Percentiles rank a stretch among this genome's conserved stretches.
Evolutionary conservation across 2,329 filamentous ascomycete genomes (phyloP).

Genomic region (Alternaria alternata): DNA sequence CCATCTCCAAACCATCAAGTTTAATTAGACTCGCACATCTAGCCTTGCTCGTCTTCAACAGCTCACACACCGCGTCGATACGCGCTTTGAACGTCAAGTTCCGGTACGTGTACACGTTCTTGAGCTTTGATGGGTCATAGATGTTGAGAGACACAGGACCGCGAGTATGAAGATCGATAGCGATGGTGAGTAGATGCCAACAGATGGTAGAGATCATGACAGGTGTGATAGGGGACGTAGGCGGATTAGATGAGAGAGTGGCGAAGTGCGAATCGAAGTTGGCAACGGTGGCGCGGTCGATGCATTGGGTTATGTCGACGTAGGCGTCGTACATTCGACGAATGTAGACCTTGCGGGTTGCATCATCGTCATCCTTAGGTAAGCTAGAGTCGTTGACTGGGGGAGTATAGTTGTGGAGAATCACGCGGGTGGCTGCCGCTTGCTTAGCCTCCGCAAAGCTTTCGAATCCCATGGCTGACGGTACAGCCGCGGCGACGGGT

Average conservation of each 20-base stretch:
- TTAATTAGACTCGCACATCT: slow-evolving; percentile 6
- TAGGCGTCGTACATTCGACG: slow-evolving; percentile 6
- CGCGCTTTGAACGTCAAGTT: not conserved
- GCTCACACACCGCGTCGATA: slow-evolving; percentile 4
- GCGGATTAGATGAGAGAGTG: not conserved
- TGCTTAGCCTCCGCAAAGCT: not conserved
- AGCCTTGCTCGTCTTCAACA: slow-evolving; percentile 10
- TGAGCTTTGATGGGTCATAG: not conserved
- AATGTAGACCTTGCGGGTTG: not conserved
- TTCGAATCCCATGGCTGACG: not conserved
- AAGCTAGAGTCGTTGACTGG: slow-evolving; percentile 3
- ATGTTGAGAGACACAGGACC: slow-evolving; percentile 10
- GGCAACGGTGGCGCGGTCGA: slow-evolving; percentile 1
- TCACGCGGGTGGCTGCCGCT: not conserved
- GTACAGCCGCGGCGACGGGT: not conserved
- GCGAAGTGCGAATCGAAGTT: not conserved
- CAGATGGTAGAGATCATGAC: slow-evolving; percentile 3
- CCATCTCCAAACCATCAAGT: slow-evolving; percentile 5
- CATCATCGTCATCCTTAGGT: not conserved
- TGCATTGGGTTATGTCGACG: slow-evolving; percentile 3
- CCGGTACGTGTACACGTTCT: not conserved
- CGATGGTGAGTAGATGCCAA: slow-evolving; percentile 6
- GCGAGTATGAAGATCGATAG: slow-evolving; percentile 4
- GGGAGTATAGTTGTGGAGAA: not conserved
- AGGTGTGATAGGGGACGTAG: not conserved